These are phyloP conservation scores for Globisporangium mamillatum DNA, from an alignment of 352 stramenopile species.

Conservation along the genomic window DNA sequence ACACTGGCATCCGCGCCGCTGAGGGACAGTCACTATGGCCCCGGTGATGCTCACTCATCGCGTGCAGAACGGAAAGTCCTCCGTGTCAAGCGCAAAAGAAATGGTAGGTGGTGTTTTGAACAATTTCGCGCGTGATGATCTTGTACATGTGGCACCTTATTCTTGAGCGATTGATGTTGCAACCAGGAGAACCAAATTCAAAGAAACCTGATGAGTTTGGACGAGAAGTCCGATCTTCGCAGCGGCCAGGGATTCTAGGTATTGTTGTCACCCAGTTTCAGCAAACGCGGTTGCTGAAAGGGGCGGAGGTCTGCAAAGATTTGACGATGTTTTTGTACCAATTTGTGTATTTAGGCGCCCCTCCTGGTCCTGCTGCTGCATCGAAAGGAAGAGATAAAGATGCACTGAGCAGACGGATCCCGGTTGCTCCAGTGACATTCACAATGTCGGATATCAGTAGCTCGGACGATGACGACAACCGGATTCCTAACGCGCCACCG, in stretches of 20 bases:
- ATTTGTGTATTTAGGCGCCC: neutral
- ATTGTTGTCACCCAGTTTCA: neutral
- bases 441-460: slow-evolving; percentile 21
- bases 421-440: slow-evolving; percentile 7
- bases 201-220: neutral
- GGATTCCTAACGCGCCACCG: neutral
- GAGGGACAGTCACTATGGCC: neutral
- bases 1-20: neutral
- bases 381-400: neutral
- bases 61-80: slow-evolving; percentile 1
- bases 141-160: neutral
- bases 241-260: slow-evolving; percentile 11
- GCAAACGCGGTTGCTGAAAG: neutral
- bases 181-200: slow-evolving; percentile 3
- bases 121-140: neutral
- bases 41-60: neutral
- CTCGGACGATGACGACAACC: slow-evolving; percentile 16
- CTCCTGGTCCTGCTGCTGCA: neutral
- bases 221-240: neutral
- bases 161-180: neutral
- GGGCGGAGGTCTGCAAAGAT: neutral
- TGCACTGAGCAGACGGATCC: slow-evolving; percentile 6
- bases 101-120: slow-evolving; percentile 4
- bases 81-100: slow-evolving; percentile 10
- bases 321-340: neutral